phyloP scores from a whole-genome alignment of 441 rosid genomes.

The Adansonia rubrostipa region DNA sequence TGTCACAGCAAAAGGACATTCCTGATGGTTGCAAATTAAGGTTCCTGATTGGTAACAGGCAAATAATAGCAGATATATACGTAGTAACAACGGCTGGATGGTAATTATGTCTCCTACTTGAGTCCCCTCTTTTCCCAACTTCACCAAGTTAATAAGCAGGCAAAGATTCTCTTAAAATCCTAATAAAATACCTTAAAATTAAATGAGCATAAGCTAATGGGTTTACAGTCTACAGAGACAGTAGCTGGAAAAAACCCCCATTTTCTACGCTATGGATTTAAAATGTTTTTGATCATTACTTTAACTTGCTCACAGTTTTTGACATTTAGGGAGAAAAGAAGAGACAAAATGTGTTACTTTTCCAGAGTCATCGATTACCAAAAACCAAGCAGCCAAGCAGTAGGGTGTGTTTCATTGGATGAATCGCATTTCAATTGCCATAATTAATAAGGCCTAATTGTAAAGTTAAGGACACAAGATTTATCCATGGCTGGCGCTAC shows the following conservation, averaged over 20 bases:
- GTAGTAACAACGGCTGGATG: not conserved
- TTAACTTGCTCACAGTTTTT: not conserved
- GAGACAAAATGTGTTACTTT: not conserved
- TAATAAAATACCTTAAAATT: not conserved
- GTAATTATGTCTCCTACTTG: not conserved
- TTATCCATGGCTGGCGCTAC: not conserved
- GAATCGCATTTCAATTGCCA: not conserved
- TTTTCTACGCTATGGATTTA: not conserved
- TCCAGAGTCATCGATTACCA: not conserved
- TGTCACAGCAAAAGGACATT: not conserved
- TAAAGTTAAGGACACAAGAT: not conserved
- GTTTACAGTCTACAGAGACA: too few relatives aligned
- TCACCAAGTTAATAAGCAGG: not conserved
- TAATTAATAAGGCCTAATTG: not conserved
- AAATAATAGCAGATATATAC: not conserved
- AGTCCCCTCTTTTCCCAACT: not conserved
- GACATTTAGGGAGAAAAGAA: not conserved
- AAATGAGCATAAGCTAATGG: not conserved
- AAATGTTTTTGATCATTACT: not conserved
- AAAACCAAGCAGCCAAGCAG: not conserved
- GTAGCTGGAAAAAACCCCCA: not conserved
- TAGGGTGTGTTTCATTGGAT: conserved; percentile 2
- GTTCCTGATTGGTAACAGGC: not conserved
- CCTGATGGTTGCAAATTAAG: not conserved
- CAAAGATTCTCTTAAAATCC: not conserved